Percentiles rank a stretch among this genome's conserved stretches.
These are phyloP conservation scores for Ceratocystis ficicola DNA, from an alignment of 2,329 filamentous ascomycete species.

Conservation along the genomic window DNA sequence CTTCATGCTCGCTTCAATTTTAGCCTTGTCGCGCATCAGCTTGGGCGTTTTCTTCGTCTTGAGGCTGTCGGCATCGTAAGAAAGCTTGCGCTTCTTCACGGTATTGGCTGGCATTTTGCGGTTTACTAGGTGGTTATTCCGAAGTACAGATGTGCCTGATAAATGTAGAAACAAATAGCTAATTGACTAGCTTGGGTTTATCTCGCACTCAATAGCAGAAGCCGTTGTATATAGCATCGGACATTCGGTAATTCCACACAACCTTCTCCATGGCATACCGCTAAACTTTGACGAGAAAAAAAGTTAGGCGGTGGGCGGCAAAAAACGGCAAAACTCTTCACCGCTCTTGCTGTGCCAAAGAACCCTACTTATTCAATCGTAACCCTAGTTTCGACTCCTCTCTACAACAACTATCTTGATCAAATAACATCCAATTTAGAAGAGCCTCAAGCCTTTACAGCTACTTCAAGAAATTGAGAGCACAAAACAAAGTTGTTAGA, in stretches of 20 bases:
- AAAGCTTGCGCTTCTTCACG: constrained; percentile 21
- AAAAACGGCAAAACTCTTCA: neutral
- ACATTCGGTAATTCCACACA: neutral
- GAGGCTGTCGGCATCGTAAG: constrained; percentile 14
- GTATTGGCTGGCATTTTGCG: constrained; percentile 12
- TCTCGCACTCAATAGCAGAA: neutral
- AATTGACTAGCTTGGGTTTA: neutral
- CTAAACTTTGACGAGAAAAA: neutral
- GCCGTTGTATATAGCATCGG: neutral
- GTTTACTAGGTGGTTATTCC: neutral
- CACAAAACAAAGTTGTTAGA: neutral
- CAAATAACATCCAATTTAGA: too few relatives aligned
- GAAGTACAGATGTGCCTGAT: neutral
- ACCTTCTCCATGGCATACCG: neutral
- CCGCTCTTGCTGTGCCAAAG: neutral
- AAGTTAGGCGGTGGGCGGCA: constrained; percentile 1
- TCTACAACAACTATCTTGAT: too few relatives aligned
- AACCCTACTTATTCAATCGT: neutral
- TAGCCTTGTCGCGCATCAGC: constrained; percentile 14
- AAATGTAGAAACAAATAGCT: neutral
- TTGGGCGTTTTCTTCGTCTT: constrained; percentile 15
- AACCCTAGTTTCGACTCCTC: neutral
- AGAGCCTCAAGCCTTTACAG: neutral
- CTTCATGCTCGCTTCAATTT: constrained; percentile 17
- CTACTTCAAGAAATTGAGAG: neutral